Conservation (phyloP, 2,329 filamentous ascomycete species). For the Calonectria montana region DNA sequence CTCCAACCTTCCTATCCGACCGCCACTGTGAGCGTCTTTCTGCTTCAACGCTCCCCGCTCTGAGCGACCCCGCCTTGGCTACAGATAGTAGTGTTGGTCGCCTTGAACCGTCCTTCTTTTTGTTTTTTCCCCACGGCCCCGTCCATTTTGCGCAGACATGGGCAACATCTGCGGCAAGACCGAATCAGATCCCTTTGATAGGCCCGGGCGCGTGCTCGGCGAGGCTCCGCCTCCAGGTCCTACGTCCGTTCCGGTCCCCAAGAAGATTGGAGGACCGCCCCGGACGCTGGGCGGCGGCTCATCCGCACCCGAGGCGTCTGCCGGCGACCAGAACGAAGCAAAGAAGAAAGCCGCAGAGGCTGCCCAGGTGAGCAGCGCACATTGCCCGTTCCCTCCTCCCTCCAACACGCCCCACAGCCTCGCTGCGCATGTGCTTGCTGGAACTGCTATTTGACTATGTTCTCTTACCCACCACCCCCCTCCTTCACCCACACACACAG, state of each 20-base stretch:
- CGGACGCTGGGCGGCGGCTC: slow-evolving; percentile 73
- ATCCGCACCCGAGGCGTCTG: slow-evolving; percentile 38
- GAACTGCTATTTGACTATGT: not conserved
- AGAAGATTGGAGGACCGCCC: slow-evolving; percentile 65
- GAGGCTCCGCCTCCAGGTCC: slow-evolving; percentile 59
- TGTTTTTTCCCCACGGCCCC: not conserved
- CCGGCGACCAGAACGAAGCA: slow-evolving; percentile 65
- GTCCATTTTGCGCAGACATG: slow-evolving; percentile 64
- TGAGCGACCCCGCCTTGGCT: not conserved
- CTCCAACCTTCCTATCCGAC: slow-evolving; percentile 1
- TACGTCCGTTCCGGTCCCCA: slow-evolving; percentile 64
- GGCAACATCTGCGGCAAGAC: slow-evolving; percentile 89
- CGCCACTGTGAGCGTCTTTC: not conserved
- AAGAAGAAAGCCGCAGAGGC: slow-evolving; percentile 81
- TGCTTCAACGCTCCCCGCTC: not conserved
- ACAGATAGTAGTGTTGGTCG: not conserved
- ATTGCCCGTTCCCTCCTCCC: not conserved
- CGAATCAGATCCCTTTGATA: slow-evolving; percentile 75
- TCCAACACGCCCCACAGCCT: not conserved
- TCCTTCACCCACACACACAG: not conserved
- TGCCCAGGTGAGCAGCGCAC: slow-evolving; percentile 76
- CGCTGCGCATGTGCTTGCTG: not conserved
- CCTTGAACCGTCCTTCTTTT: no score
- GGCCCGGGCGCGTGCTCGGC: slow-evolving; percentile 79
- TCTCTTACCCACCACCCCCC: not conserved